Conservation (phyloP, 768 basidiomycete genomes). For the Podaxis sp. region DNA sequence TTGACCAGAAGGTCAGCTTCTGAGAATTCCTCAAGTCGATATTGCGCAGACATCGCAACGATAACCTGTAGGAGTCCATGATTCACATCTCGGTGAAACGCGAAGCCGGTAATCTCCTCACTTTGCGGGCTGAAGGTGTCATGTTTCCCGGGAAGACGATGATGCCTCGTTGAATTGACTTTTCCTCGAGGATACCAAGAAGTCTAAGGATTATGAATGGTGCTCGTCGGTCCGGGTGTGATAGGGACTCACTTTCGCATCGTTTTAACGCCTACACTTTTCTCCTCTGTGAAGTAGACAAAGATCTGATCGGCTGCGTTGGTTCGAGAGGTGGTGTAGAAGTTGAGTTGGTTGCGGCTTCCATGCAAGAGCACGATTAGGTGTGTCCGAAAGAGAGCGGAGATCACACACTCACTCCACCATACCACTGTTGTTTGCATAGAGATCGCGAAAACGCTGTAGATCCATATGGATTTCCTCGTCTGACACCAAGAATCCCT, state of each 20-base stretch:
- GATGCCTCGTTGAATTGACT: slow-evolving; percentile 84
- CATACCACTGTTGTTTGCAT: slow-evolving; percentile 66
- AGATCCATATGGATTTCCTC: slow-evolving; percentile 93
- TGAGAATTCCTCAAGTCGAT: slow-evolving; percentile 91
- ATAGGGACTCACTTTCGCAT: slow-evolving; percentile 82
- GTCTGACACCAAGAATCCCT: slow-evolving; percentile 94
- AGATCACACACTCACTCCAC: slow-evolving; percentile 71
- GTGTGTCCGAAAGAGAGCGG: neutral
- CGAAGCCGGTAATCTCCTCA: slow-evolving; percentile 25
- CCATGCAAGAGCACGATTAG: slow-evolving; percentile 7
- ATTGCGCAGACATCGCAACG: slow-evolving; percentile 81
- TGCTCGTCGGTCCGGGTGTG: neutral
- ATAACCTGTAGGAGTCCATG: slow-evolving; percentile 62
- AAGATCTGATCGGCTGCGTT: slow-evolving; percentile 81
- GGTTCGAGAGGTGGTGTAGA: slow-evolving; percentile 72
- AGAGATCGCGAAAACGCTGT: slow-evolving; percentile 65
- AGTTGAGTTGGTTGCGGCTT: slow-evolving; percentile 87
- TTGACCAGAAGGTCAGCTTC: slow-evolving; percentile 96
- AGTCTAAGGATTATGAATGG: slow-evolving; percentile 47
- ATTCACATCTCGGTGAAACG: slow-evolving; percentile 4
- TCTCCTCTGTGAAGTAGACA: slow-evolving; percentile 94
- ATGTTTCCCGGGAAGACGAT: slow-evolving; percentile 95
- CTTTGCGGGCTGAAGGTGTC: slow-evolving; percentile 96
- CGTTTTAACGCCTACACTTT: slow-evolving; percentile 92
- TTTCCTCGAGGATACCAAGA: slow-evolving; percentile 86